These are phyloP conservation scores for Fusarium domesticum DNA, from an alignment of 2,329 filamentous ascomycete genomes.

Conservation along the genomic window DNA sequence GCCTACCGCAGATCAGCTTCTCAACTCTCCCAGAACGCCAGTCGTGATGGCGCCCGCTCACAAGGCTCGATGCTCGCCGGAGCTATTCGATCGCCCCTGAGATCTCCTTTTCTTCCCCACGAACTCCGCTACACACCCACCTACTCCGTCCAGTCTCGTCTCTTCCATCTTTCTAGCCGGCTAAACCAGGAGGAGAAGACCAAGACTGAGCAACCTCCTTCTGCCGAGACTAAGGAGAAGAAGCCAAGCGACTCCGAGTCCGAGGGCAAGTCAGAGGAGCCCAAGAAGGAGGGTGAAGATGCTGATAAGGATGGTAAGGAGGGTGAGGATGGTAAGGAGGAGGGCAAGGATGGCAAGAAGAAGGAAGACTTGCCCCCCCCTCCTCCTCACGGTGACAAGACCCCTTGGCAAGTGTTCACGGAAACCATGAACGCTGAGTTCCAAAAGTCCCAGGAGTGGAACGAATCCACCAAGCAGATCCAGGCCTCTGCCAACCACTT, in stretches of 20 bases:
- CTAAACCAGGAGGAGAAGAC: conserved; percentile 36
- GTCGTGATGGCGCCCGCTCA: conserved; percentile 27
- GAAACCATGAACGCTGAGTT: conserved; percentile 95
- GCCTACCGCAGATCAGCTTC: conserved; percentile 48
- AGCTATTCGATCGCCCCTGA: conserved; percentile 38
- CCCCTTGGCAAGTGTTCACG: conserved; percentile 97
- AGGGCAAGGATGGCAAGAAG: conserved; percentile 55
- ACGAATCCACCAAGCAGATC: conserved; percentile 94
- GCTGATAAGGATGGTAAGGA: conserved; percentile 40
- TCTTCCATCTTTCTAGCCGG: conserved; percentile 33
- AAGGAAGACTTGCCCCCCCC: conserved; percentile 74
- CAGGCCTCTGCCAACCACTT: conserved; percentile 87
- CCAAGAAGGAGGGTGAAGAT: conserved; percentile 43
- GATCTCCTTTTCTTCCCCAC: conserved; percentile 44
- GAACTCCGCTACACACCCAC: conserved; percentile 35
- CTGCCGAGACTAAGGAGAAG: conserved; percentile 40
- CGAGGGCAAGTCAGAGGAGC: conserved; percentile 38
- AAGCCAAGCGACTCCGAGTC: conserved; percentile 33
- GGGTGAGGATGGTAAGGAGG: conserved; percentile 46
- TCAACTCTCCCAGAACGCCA: conserved; percentile 31
- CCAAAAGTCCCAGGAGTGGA: conserved; percentile 97
- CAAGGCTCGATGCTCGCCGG: conserved; percentile 26
- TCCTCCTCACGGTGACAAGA: conserved; percentile 97
- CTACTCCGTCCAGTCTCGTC: conserved; percentile 30
- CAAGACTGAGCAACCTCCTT: conserved; percentile 23